Base-by-base conservation (phyloP, 2,329 filamentous ascomycete species). In the Pyricularia sp. region DNA sequence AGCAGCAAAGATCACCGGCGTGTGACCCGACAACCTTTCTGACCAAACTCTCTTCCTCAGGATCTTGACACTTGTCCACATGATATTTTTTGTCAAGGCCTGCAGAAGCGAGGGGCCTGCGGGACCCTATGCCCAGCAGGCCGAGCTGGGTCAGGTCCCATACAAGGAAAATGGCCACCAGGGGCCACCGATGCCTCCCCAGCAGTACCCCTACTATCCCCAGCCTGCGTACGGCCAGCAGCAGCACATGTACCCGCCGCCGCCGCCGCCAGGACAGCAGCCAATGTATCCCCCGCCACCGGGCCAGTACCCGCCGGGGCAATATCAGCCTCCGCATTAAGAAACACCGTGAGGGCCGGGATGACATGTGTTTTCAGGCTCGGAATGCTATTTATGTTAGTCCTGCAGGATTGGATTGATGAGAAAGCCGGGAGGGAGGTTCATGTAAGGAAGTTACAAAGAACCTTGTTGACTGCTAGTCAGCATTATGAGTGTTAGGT, bases 21-120 rank as follows among this genome's bases (percentile, higher is more conserved):
- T 23, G 6, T 42, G 14, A 23, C 7, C 28, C 20, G 36, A 12
- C 31, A 36, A 25, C 28, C 28, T 31, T 36, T 14, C 64, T 33
- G 25, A 1, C 25, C 3, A 25, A 10, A 31, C 26, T 36, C 7
- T 36, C 5, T 31, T 25, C 1, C 14, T 5, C 64, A 81, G 80
- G 81, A 69, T 81, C 58, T 72, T 82, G 10, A 73, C 76, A 33
- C 76, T 82, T 65, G 72, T 79, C 65, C 74, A 79, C 69, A 69
- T 81, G 63, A 73, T 77, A 64, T 77, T 80, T 73, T 82, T 81
- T 73, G 74, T 79, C 71, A 70, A 68, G 25, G 71, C 70, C 1
- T 70, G 69, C 68, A 31, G 70, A n/a, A 28, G 30, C 28, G 66
- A 67, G 25, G 42, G 42, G 5, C 42, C 17, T 10, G 42, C 42